Conservation (phyloP, 1,139 yeast species). For the Yamadazyma friedrichii region DNA sequence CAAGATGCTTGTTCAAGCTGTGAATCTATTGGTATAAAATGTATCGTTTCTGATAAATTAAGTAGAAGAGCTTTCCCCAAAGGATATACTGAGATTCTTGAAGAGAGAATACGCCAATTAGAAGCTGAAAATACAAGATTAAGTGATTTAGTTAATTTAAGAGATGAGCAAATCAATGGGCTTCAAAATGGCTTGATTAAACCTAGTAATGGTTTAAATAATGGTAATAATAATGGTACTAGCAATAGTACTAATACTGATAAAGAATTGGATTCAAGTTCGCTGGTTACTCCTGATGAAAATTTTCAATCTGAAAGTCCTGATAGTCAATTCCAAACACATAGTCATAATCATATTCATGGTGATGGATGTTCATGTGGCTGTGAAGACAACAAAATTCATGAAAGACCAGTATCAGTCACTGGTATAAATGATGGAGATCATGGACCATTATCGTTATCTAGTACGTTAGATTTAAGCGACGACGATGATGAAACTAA, state of each 20-base stretch:
- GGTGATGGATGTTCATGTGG: conserved; percentile 58
- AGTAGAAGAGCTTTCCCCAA: conserved; percentile 49
- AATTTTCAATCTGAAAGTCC: too few species aligned
- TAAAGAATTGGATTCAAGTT: conserved; percentile 15
- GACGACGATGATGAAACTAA: conserved; percentile 52
- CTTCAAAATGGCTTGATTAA: conserved; percentile 19
- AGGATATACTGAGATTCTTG: conserved; percentile 49
- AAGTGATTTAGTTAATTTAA: conserved; percentile 51
- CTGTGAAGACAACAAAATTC: conserved; percentile 51
- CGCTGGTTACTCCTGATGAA: conserved; percentile 12
- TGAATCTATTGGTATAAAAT: conserved; percentile 42
- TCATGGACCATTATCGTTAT: conserved; percentile 26
- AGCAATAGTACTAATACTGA: conserved; percentile 15
- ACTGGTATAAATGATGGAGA: conserved; percentile 44
- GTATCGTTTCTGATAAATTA: conserved; percentile 46
- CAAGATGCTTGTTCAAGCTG: conserved; percentile 48
- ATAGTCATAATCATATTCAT: conserved; percentile 17
- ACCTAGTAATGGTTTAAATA: too few species aligned
- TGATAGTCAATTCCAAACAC: too few species aligned
- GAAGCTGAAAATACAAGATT: conserved; percentile 45
- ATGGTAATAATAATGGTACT: too few species aligned
- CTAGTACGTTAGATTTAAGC: conserved; percentile 42
- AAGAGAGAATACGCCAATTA: conserved; percentile 44
- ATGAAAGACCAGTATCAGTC: conserved; percentile 62
- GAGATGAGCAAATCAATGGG: conserved; percentile 56